These are phyloP conservation scores for Garcia nutans DNA, from an alignment of 345 rosid species.

Conservation along the genomic window DNA sequence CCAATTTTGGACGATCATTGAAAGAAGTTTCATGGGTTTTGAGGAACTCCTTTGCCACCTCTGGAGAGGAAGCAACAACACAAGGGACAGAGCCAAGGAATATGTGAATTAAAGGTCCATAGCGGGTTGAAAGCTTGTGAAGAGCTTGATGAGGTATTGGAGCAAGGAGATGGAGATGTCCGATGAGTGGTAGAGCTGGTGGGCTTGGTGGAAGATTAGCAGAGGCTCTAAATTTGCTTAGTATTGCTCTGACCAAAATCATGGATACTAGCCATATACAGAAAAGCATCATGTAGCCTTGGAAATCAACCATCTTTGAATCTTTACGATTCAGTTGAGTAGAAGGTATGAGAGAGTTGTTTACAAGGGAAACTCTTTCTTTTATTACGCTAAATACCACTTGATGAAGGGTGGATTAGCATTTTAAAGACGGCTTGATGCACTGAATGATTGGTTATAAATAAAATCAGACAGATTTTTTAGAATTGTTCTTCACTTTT, in stretches of 20 bases:
- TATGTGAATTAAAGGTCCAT: slow-evolving; percentile 57
- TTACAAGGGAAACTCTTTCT: not conserved
- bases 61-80: slow-evolving; percentile 57
- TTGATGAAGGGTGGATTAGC: not conserved
- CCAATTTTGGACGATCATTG: slow-evolving; percentile 34
- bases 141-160: slow-evolving; percentile 61
- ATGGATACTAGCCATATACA: slow-evolving; percentile 37
- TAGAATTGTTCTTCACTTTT: not conserved
- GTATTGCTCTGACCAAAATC: slow-evolving; percentile 24
- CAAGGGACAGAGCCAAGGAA: slow-evolving; percentile 54
- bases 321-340: not conserved
- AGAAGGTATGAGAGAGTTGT: not conserved
- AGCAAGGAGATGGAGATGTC: slow-evolving; percentile 58
- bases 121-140: slow-evolving; percentile 49
- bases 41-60: slow-evolving; percentile 58
- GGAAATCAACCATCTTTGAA: slow-evolving; percentile 31
- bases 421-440: slow-evolving; percentile 5
- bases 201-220: slow-evolving; percentile 48
- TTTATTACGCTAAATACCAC: not conserved
- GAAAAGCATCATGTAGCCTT: slow-evolving; percentile 35
- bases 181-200: slow-evolving; percentile 46
- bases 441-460: not conserved
- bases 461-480: not conserved
- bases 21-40: slow-evolving; percentile 59
- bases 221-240: slow-evolving; percentile 11